Base-by-base conservation (phyloP, 805 yeast species). In the Zygotorulaspora danielsina region DNA sequence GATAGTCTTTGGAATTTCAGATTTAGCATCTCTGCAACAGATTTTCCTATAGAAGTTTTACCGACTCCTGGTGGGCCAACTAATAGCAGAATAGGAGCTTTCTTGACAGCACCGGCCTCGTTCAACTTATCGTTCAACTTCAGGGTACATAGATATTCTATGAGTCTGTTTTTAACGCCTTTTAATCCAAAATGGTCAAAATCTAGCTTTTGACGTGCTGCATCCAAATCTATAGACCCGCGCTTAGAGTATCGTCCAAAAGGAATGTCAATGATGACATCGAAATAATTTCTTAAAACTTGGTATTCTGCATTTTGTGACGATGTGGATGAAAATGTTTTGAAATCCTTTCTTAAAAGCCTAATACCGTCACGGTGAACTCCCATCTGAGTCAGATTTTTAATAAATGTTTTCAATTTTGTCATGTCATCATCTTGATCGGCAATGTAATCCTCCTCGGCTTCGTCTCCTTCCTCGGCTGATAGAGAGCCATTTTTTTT, bases 61-160 rank as follows among this genome's bases (percentile, higher is more conserved):
- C 96, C 96, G 10, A 86, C 93, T 25, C 96, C 96, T 0, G 96
- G 96, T 8, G 96, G 96, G 0, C 96, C 96, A 5, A 85, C 86
- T 41, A 87, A 71, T 61, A 87, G 69, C 29, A 87, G 61, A 31
- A 87, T 86, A 5, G 96, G 96, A 1, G 94, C 48, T 24, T 32
- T 42, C 15, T 37, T 27, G 24, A 34, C 32, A 7, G 17, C 27
- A n/a, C 34, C 35, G 6, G 19, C 25, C n/a, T 25, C 51, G 18
- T 55, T 47, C 20, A 49, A 48, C 12, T 38, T 39, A 21, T 52
- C 54, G 16, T 61, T 61, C 29, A 88, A 69, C 45, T 83, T 82
- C 46, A 85, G 63, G 5, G 87, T 88, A 4, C 93, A 87, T 20
- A 87, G 66, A 57, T 86, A 85, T 58, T 87, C 94, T 16, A 87